phyloP scores from a whole-genome alignment of 768 basidiomycete genomes.

The Kwoniella dejecticola region DNA sequence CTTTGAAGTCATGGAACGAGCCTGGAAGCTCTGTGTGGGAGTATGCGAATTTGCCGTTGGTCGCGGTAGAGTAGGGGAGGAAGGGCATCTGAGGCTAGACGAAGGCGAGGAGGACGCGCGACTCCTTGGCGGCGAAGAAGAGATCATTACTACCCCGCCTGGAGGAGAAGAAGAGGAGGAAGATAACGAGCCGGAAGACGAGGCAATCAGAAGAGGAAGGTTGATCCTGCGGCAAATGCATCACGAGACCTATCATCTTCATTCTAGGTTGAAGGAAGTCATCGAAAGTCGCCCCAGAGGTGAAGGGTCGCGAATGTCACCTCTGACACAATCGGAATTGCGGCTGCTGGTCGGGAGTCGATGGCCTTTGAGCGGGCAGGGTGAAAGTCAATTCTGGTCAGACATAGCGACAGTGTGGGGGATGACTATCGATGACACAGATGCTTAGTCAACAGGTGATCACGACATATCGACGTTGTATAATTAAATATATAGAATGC shows the following conservation, averaged over 20 bases:
- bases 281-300: neutral
- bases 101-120: slow-evolving; percentile 43
- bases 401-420: slow-evolving; percentile 35
- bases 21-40: slow-evolving; percentile 50
- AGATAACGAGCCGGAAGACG: slow-evolving; percentile 21
- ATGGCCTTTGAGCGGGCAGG: slow-evolving; percentile 18
- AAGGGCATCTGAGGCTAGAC: slow-evolving; percentile 28
- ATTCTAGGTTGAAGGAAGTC: slow-evolving; percentile 19
- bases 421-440: slow-evolving; percentile 11
- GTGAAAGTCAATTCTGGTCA: slow-evolving; percentile 30
- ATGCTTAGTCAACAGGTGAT: neutral
- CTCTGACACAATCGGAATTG: slow-evolving; percentile 31
- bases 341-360: slow-evolving; percentile 28
- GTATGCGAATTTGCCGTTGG: slow-evolving; percentile 52
- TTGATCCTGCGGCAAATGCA: slow-evolving; percentile 39
- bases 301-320: neutral
- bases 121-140: slow-evolving; percentile 18
- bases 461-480: too few species aligned
- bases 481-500: slow-evolving; percentile 1
- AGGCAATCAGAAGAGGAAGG: slow-evolving; percentile 32
- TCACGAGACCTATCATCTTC: slow-evolving; percentile 43
- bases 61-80: slow-evolving; percentile 20
- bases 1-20: slow-evolving; percentile 34
- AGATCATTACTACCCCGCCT: neutral
- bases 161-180: slow-evolving; percentile 11